Evolutionary conservation across 768 basidiomycete genomes (phyloP).

Genomic region (Psilocybe sp.): DNA sequence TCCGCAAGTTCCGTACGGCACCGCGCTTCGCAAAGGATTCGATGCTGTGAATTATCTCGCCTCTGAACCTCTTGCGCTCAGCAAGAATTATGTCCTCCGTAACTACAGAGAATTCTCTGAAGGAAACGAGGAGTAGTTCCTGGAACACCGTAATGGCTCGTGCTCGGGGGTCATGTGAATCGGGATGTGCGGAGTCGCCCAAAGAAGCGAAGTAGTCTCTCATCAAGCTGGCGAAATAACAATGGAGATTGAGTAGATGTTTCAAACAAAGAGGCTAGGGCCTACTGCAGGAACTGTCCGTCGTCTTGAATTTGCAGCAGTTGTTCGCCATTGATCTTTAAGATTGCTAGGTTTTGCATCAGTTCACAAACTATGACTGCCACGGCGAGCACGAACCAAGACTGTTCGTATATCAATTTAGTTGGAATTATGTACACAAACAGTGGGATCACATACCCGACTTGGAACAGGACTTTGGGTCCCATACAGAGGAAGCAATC

Average conservation of each 20-base stretch:
- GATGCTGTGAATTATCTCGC: constrained; percentile 88
- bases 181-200: constrained; percentile 91
- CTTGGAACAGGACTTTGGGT: constrained; percentile 97
- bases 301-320: constrained; percentile 94
- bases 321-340: constrained; percentile 96
- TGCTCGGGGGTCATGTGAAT: constrained; percentile 81
- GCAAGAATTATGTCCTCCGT: constrained; percentile 90
- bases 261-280: constrained; percentile 4
- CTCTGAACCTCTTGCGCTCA: constrained; percentile 83
- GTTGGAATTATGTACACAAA: constrained; percentile 5
- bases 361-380: constrained; percentile 1
- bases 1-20: constrained; percentile 82
- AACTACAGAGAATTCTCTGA: constrained; percentile 95
- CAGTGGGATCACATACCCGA: constrained; percentile 62
- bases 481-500: constrained; percentile 99
- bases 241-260: not conserved
- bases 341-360: constrained; percentile 61
- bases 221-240: constrained; percentile 66
- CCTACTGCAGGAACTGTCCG: constrained; percentile 91
- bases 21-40: constrained; percentile 93
- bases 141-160: constrained; percentile 97
- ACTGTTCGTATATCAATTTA: constrained; percentile 26
- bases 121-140: constrained; percentile 92
- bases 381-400: constrained; percentile 43
- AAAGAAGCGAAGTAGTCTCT: constrained; percentile 92